Evolutionary conservation across 2,329 filamentous ascomycete genomes (phyloP).

Genomic region (Phoma herbarum): DNA sequence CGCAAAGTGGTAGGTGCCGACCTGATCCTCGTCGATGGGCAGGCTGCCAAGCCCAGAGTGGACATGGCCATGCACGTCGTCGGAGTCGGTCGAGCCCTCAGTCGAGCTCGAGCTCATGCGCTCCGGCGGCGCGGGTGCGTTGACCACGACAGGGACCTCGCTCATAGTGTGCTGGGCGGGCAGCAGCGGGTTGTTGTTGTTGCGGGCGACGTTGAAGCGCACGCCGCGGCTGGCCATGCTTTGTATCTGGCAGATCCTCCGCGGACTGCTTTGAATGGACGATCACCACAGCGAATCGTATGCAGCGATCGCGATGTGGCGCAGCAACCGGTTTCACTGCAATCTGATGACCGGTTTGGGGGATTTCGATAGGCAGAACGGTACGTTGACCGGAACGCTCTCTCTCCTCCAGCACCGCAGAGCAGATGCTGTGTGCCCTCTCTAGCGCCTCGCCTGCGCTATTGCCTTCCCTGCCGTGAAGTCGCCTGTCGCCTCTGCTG

Average conservation of each 20-base stretch:
- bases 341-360: neutral
- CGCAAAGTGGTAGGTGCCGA: constrained; percentile 43
- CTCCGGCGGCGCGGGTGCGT: constrained; percentile 34
- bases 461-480: constrained; percentile 6
- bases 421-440: neutral
- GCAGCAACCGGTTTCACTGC: constrained; percentile 3
- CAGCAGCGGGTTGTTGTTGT: constrained; percentile 29
- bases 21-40: constrained; percentile 50
- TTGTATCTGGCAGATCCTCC: neutral
- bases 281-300: constrained; percentile 9
- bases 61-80: constrained; percentile 49
- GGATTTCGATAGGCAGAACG: neutral
- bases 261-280: neutral
- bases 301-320: constrained; percentile 10
- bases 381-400: neutral
- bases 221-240: constrained; percentile 39
- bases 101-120: constrained; percentile 23
- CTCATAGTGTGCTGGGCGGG: constrained; percentile 28
- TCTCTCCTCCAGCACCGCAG: neutral
- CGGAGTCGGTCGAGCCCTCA: constrained; percentile 46
- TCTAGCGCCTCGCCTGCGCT: constrained; percentile 5
- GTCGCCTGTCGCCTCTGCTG: constrained; percentile 7
- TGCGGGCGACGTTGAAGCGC: constrained; percentile 39
- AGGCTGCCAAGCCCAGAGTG: constrained; percentile 50
- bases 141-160: constrained; percentile 44